Evolutionary conservation across 106 monocot genomes (phyloP).

Genomic region (Dendrobium officinale): DNA sequence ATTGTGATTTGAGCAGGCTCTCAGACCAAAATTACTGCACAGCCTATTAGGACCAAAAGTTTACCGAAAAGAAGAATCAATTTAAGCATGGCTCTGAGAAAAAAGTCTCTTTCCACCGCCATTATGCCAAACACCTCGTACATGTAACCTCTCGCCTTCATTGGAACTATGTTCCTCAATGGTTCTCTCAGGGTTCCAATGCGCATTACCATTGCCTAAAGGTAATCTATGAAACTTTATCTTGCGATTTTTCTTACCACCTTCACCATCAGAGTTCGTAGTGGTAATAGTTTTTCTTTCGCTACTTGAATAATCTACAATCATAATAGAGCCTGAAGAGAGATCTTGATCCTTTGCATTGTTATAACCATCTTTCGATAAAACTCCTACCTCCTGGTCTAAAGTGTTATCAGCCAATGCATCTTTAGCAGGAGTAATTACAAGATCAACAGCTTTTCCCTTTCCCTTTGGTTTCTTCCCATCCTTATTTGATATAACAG

Average conservation of each 20-base stretch:
- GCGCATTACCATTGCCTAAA: slow-evolving; percentile 45
- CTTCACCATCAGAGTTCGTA: slow-evolving; percentile 15
- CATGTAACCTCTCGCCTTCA: slow-evolving; percentile 8
- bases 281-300: neutral
- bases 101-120: slow-evolving; percentile 61
- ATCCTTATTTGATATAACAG: slow-evolving; percentile 14
- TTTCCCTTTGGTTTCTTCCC: slow-evolving; percentile 35
- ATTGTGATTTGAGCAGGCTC: neutral
- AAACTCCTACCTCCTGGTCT: slow-evolving; percentile 31
- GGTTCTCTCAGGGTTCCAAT: slow-evolving; percentile 17
- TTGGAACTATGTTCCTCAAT: slow-evolving; percentile 10
- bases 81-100: neutral
- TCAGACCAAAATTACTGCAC: neutral
- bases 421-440: slow-evolving; percentile 14
- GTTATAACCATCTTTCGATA: slow-evolving; percentile 83
- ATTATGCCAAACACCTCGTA: slow-evolving; percentile 68
- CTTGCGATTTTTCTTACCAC: slow-evolving; percentile 34
- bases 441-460: slow-evolving; percentile 17
- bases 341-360: neutral
- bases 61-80: neutral
- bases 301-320: slow-evolving; percentile 12
- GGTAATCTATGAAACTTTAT: slow-evolving; percentile 59
- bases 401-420: slow-evolving; percentile 39
- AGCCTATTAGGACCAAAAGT: neutral
- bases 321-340: neutral